Evolutionary conservation across 352 stramenopile genomes (phyloP).

Genomic region (Phytopythium chamaehyphon): DNA sequence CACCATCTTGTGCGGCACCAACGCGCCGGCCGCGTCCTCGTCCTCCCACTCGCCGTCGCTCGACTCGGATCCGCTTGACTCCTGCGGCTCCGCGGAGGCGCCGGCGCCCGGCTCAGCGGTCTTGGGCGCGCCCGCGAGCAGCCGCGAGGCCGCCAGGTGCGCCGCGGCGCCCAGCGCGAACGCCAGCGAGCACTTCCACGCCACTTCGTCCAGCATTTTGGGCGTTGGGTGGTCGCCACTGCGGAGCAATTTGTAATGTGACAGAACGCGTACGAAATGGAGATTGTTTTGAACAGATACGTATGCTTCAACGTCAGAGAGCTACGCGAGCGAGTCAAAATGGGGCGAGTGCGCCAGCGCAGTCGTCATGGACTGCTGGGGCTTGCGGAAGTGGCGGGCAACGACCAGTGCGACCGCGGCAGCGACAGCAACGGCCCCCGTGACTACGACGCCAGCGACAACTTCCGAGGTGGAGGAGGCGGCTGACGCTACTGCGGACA

Average conservation of each 20-base stretch:
- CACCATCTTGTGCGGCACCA: conserved; percentile 91
- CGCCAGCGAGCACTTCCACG: conserved; percentile 74
- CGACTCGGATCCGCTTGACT: conserved; percentile 20
- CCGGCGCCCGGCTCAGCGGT: conserved; percentile 1
- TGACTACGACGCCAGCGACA: neutral
- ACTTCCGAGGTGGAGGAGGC: neutral
- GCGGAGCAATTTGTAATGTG: too few relatives aligned
- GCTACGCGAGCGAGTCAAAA: conserved; percentile 1
- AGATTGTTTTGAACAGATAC: too few relatives aligned
- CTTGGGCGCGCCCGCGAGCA: conserved; percentile 14
- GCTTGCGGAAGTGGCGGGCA: conserved; percentile 1
- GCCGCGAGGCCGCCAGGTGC: conserved; percentile 50
- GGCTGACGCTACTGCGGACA: neutral
- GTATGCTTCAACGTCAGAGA: too few relatives aligned
- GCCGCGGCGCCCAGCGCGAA: conserved; percentile 69
- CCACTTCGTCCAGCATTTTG: conserved; percentile 47
- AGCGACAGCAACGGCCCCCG: neutral
- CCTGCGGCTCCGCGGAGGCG: neutral
- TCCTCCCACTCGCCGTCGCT: conserved; percentile 65
- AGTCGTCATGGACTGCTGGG: too few relatives aligned
- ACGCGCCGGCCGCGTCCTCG: conserved; percentile 48
- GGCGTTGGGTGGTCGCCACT: neutral
- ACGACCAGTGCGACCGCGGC: neutral
- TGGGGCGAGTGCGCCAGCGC: neutral
- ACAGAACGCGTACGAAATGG: too few relatives aligned